Evolutionary conservation across 176 grass and related monocot genomes (phyloP), one percentile per base, ranked within the genome.

Genomic region (Eragrostis curvula): DNA sequence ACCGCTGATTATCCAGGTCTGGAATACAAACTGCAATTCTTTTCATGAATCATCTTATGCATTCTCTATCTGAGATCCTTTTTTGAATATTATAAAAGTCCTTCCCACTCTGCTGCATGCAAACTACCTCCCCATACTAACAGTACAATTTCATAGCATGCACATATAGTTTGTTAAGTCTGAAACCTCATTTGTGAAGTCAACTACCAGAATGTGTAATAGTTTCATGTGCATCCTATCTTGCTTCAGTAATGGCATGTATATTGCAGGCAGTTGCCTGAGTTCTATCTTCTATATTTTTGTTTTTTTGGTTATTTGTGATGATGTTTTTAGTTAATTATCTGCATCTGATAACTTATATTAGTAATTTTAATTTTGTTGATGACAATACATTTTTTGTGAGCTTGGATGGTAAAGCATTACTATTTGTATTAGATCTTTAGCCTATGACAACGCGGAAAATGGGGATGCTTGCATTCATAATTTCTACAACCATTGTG

Each of bases 1-100:
- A 72, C 97, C 93, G 73, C 84, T 99, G 83, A 94, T 99, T 87
- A 78, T 99, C 90, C 97, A 99, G 93, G 97, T 96, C 41, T 73
- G 68, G 23, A 73, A 36, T 78, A 78, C 61, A 41, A 66, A 53
- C 41, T 24, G 7, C n/a, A 43, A 27, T 78, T 55, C 59, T 67
- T 55, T 55, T 5, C 80, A 62, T 41, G 62, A 76, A 32, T 75
- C 49, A 18, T 81, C 5, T 47, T 50, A 15, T 23, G 17, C 21
- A 30, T 76, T 80, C 7, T 48, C 56, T 56, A 29, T 42, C 17
- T 67, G 48, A 66, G 16, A 70, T 50, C 2, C 72, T 73, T 39
- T 56, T 50, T 63, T 62, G 16, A 32, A 27, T 44, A 66, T 39
- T 48, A 36, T 36, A 48, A 50, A 4, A 32, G 55, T 58, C 73